Percentiles rank a stretch among this genome's conserved stretches.
phyloP scores from a whole-genome alignment of 306 rosid species.

The Cicer chorassanicum region DNA sequence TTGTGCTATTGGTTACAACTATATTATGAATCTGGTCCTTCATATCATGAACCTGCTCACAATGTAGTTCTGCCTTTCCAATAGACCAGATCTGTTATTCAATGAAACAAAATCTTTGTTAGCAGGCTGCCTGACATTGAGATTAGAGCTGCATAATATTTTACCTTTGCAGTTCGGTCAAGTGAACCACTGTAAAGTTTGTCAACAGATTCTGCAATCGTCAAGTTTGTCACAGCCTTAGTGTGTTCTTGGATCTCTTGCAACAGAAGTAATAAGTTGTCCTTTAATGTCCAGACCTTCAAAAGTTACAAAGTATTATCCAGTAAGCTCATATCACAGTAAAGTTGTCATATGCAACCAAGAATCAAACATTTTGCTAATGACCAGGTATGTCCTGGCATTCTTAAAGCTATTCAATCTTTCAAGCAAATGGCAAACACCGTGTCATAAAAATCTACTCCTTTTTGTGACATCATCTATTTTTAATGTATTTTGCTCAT shows the following conservation, averaged over 20 bases:
- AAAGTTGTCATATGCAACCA: constrained; percentile 25
- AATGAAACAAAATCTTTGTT: constrained; percentile 38
- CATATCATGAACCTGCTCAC: constrained; percentile 71
- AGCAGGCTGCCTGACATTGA: constrained; percentile 8
- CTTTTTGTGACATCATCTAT: constrained; percentile 7
- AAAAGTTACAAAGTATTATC: constrained; percentile 43
- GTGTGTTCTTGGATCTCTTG: constrained; percentile 77
- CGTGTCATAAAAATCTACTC: constrained; percentile 2
- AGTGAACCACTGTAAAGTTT: constrained; percentile 85
- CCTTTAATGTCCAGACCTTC: constrained; percentile 82
- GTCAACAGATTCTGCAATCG: constrained; percentile 60
- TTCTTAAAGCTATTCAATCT: constrained; percentile 32
- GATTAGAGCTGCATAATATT: constrained; percentile 19
- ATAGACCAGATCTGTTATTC: constrained; percentile 76
- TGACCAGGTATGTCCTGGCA: not conserved
- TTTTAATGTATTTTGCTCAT: constrained; percentile 15
- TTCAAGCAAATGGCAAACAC: constrained; percentile 31
- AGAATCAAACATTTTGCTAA: constrained; percentile 32
- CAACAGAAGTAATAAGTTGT: constrained; percentile 66
- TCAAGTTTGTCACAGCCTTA: constrained; percentile 79
- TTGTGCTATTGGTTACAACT: constrained; percentile 54
- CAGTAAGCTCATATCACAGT: constrained; percentile 39
- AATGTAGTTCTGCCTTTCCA: constrained; percentile 58
- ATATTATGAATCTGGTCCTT: constrained; percentile 84
- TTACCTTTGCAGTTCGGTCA: constrained; percentile 77